Evolutionary conservation across 75 land plant genomes (phyloP), one percentile per base, ranked within the genome.

Genomic region (Pinus taeda): DNA sequence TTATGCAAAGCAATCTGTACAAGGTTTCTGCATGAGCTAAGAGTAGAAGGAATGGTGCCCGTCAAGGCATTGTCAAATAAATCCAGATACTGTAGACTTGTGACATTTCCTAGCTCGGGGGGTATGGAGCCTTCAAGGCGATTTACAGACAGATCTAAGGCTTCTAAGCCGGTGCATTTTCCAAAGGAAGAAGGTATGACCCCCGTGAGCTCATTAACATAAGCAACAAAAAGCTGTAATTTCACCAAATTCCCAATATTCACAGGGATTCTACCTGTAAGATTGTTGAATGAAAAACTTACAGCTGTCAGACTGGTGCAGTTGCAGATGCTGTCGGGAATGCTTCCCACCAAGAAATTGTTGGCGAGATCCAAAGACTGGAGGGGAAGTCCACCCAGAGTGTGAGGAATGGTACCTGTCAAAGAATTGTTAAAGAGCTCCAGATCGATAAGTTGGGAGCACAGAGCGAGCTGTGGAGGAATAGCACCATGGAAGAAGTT

Each of bases 151-250:
- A 91, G 69, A 57, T 85, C 86, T 65, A 93, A 59, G 26, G 21
- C 59, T 61, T 80, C 81, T 74, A 94, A 60, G 22, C 55, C 30
- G 20, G 57, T 71, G 4, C 86, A 74, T 33, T 42, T 86, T 30
- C 79, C 77, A 24, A 94, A 66, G 26, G 90, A 87, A 60, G 80
- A 18, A 21, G 98, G 98, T 60, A 95, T 81, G 11, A 74, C 49
- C 37, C 91, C 88, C 0, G 56, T 73, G 57, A 91, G 73, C 14
- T 33, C n/a, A 57, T 90, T 90, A 3, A 15, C 39, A 29, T 57
- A 81, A 63, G 81, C 87, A 24, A 55, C 60, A n/a, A 90, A 80
- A 13, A 75, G 6, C 61, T 85, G 82, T 15, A 94, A 88, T 64
- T 82, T 87, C 17, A 62, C 56, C 56, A 88, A 73, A 53, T 85